A percentile compares a stretch with the other conserved stretches of the same genome.
Evolutionary conservation across 495 filamentous ascomycete genomes (phyloP).

Genomic region (Annulohypoxylon moriforme): DNA sequence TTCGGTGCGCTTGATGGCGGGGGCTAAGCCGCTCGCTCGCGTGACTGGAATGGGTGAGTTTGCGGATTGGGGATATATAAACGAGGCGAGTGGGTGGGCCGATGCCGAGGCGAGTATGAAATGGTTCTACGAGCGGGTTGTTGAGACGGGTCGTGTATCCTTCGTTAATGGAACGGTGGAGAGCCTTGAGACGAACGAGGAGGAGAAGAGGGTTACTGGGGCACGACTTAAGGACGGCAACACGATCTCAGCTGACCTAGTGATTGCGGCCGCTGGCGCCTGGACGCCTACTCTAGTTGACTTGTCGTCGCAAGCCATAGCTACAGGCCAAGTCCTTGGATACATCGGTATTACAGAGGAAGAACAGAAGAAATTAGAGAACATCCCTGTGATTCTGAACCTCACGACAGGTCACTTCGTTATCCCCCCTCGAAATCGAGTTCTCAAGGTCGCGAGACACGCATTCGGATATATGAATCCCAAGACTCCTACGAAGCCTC

Average conservation of each 20-base stretch:
- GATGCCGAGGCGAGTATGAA: conserved; percentile 80
- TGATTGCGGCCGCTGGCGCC: conserved; percentile 84
- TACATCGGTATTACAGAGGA: conserved; percentile 77
- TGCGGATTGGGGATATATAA: conserved; percentile 82
- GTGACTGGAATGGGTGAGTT: conserved; percentile 60
- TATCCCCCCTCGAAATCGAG: conserved; percentile 75
- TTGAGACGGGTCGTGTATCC: conserved; percentile 67
- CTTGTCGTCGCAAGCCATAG: conserved; percentile 76
- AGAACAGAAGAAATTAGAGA: conserved; percentile 71
- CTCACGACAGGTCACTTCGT: conserved; percentile 83
- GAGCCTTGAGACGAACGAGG: conserved; percentile 60
- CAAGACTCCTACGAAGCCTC: conserved; percentile 50
- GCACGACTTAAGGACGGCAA: conserved; percentile 66
- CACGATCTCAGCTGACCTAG: conserved; percentile 73
- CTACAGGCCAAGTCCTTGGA: conserved; percentile 82
- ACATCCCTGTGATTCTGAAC: conserved; percentile 82
- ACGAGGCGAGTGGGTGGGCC: conserved; percentile 83
- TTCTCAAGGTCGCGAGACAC: conserved; percentile 87
- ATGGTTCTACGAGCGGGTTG: conserved; percentile 66
- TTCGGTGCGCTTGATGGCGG: conserved; percentile 64
- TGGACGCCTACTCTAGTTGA: conserved; percentile 85
- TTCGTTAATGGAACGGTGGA: conserved; percentile 73
- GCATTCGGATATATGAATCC: conserved; percentile 85
- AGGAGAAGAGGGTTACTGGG: conserved; percentile 54
- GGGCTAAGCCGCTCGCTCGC: conserved; percentile 61